Base-by-base conservation (phyloP, 768 basidiomycete genomes). In the Pisolithus sp. region DNA sequence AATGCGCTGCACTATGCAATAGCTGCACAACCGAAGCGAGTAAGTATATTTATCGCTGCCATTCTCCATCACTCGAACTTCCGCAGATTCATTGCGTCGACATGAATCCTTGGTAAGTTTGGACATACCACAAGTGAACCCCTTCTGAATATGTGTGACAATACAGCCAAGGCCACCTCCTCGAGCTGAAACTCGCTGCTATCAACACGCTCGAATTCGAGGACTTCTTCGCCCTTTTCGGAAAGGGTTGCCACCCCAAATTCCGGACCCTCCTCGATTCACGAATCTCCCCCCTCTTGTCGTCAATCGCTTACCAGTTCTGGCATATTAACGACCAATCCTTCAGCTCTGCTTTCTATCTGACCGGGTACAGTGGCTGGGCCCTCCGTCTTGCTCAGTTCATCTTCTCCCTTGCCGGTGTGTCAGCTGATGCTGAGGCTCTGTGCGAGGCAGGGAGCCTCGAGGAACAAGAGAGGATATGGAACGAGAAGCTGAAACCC, bases 1-100 rank as follows among this genome's bases (percentile, higher is more conserved):
- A 90, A 90, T 62, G 84, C 85, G 2, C 70, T 90, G 34, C 86
- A 89, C 62, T 90, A 90, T 56, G 86, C 85, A 7, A 81, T 85
- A 51, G 75, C 74, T n/a, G 81, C 79, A 2, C 64, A 73, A 28
- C 84, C 84, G 3, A 72, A 78, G 50, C 71, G 77, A 44, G 78
- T 79, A 53, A 46, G 73, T 59, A 17, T 9, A 18, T 26, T 42
- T 46, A 31, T 40, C 47, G 6, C 24, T 38, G 2, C 7, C 24
- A 7, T 31, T 23, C 15, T 6, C 54, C 9, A 28, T 49, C 21
- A 34, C 5, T 26, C 43, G 56, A 1, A 54, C 23, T 7, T 10
- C 10, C 18, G 43, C 42, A 76, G 72, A 81, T 86, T 26, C 85
- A 86, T 53, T 80, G 80, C 48, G 86, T 87, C 50, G 86, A 87